Evolutionary conservation across 1,139 yeast genomes (phyloP).

Genomic region (Saccharomyces pastorianus): DNA sequence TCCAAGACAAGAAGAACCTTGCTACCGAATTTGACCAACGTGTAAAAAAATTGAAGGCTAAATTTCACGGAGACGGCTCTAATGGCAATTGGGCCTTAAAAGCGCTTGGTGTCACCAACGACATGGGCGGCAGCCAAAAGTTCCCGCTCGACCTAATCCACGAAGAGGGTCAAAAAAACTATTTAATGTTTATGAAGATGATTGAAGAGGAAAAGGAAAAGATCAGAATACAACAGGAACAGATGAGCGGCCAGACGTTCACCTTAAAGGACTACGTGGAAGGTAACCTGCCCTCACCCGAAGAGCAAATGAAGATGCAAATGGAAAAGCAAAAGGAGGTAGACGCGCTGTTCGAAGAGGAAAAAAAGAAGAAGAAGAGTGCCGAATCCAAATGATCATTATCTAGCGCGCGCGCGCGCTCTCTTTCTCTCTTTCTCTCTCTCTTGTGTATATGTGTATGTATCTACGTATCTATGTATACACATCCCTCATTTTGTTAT

Average conservation of each 20-base stretch:
- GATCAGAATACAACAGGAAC: constrained; percentile 73
- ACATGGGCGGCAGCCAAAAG: constrained; percentile 48
- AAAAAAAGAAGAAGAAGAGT: constrained; percentile 17
- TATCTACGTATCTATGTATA: neutral
- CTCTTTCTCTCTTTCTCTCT: no score
- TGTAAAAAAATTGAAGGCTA: constrained; percentile 64
- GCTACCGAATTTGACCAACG: constrained; percentile 76
- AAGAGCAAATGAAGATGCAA: constrained; percentile 69
- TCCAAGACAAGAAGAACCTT: constrained; percentile 49
- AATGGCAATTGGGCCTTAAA: constrained; percentile 48
- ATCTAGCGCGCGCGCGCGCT: no score
- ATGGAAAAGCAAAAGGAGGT: constrained; percentile 39
- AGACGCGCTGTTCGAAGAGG: constrained; percentile 31
- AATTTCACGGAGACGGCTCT: constrained; percentile 54
- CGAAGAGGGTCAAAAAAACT: constrained; percentile 88
- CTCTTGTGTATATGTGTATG: neutral
- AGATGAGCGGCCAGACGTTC: constrained; percentile 65
- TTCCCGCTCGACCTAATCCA: constrained; percentile 89
- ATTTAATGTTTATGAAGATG: constrained; percentile 72
- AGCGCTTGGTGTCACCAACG: constrained; percentile 53
- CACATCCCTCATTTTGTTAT: neutral
- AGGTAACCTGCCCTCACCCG: constrained; percentile 81
- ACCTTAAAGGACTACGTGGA: constrained; percentile 77
- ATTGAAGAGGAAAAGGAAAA: constrained; percentile 85
- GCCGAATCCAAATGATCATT: neutral